A percentile compares a stretch with the other conserved stretches of the same genome.
These are phyloP conservation scores for Teunomyces barrocoloradensis DNA, from an alignment of 805 yeast species.

Conservation along the genomic window DNA sequence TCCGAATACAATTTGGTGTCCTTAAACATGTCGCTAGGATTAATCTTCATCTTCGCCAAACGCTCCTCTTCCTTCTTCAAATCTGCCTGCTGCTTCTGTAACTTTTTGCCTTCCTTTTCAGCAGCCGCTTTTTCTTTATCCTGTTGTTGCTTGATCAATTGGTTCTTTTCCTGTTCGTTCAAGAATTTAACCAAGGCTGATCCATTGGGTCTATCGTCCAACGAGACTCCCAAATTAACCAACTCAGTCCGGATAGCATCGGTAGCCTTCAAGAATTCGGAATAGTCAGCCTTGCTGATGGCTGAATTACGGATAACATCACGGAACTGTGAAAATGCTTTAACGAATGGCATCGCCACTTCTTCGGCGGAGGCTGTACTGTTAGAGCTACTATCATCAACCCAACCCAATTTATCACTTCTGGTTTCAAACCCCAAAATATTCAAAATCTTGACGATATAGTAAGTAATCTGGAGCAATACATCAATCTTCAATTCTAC, in stretches of 20 bases:
- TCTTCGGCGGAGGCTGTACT: slow-evolving; percentile 51
- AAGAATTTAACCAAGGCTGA: slow-evolving; percentile 84
- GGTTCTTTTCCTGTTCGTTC: slow-evolving; percentile 64
- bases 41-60: slow-evolving; percentile 60
- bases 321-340: slow-evolving; percentile 73
- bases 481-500: slow-evolving; percentile 60
- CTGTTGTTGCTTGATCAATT: slow-evolving; percentile 57
- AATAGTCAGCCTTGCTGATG: slow-evolving; percentile 53
- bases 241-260: slow-evolving; percentile 74
- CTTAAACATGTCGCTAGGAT: slow-evolving; percentile 74
- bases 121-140: slow-evolving; percentile 57
- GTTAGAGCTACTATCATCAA: slow-evolving; percentile 30
- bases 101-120: slow-evolving; percentile 58
- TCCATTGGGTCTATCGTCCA: slow-evolving; percentile 84
- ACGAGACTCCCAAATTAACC: slow-evolving; percentile 70
- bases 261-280: slow-evolving; percentile 59
- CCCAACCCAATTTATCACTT: slow-evolving; percentile 80
- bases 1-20: slow-evolving; percentile 53
- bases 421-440: slow-evolving; percentile 77
- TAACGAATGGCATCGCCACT: slow-evolving; percentile 72
- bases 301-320: slow-evolving; percentile 78
- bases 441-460: slow-evolving; percentile 66
- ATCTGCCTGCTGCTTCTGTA: slow-evolving; percentile 45
- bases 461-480: slow-evolving; percentile 59
- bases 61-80: slow-evolving; percentile 65